These are phyloP conservation scores for Kluyveromyces aestuarii DNA, from an alignment of 805 yeast species.

Conservation along the genomic window DNA sequence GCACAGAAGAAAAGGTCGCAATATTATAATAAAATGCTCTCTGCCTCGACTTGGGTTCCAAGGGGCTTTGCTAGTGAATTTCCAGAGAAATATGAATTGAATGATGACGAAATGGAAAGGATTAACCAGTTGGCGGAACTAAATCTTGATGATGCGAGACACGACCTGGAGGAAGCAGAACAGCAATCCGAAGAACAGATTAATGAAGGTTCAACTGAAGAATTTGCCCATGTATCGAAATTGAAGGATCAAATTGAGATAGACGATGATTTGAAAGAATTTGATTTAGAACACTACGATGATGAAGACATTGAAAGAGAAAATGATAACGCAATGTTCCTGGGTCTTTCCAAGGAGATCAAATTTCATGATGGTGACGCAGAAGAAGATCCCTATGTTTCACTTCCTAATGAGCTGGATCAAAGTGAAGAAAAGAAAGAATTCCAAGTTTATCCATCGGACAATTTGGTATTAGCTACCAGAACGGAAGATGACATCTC, in stretches of 20 bases:
- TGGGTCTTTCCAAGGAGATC: conserved; percentile 59
- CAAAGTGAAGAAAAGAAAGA: conserved; percentile 71
- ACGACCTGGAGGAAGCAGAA: conserved; percentile 46
- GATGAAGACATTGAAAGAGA: conserved; percentile 52
- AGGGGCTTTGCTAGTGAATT: conserved; percentile 90
- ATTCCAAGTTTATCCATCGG: conserved; percentile 79
- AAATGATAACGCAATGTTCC: conserved; percentile 55
- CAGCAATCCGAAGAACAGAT: conserved; percentile 22
- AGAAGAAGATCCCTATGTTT: conserved; percentile 35
- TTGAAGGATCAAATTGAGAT: conserved; percentile 47
- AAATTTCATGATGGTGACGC: conserved; percentile 44
- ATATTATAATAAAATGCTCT: conserved; percentile 50
- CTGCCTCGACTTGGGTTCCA: conserved; percentile 93
- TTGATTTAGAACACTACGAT: conserved; percentile 78
- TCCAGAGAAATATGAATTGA: conserved; percentile 79
- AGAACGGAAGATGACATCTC: conserved; percentile 95
- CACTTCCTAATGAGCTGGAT: conserved; percentile 44
- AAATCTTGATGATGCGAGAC: conserved; percentile 68
- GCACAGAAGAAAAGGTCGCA: neutral
- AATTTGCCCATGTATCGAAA: neutral
- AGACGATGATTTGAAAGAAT: conserved; percentile 84
- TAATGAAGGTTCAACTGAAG: conserved; percentile 15
- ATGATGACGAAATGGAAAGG: conserved; percentile 89
- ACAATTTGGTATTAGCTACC: conserved; percentile 80
- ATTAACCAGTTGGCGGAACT: conserved; percentile 77